Base-by-base conservation (phyloP, 257 asterid species). In the Nyctanthes arbortristis region DNA sequence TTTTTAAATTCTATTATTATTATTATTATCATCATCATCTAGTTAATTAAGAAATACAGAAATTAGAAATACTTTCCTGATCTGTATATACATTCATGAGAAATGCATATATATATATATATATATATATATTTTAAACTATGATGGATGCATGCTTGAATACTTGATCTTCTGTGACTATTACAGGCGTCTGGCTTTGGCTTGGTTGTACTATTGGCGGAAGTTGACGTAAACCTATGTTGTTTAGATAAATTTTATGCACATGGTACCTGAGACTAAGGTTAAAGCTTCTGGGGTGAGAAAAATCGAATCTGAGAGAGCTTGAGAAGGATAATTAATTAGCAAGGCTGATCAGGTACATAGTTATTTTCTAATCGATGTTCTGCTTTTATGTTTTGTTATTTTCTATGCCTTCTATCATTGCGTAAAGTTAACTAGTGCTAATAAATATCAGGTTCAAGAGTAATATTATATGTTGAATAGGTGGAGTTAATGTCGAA, bases 401-500 rank as follows among this genome's bases (percentile, higher is more conserved):
- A n/a, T n/a, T n/a, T n/a, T n/a, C n/a, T n/a, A n/a, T n/a, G n/a
- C n/a, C n/a, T n/a, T n/a, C n/a, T n/a, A n/a, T n/a, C n/a, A n/a
- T n/a, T n/a, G n/a, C n/a, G n/a, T n/a, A 20, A 18, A 33, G 16
- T 34, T 62, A 39, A 35, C 54, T 34, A 4, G 30, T 64, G 5
- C 13, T 18, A 11, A 40, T 28, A 8, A 13, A 5, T 12, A 13
- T 27, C 58, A 43, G 58, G 69, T 52, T 22, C 22, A 39, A 39
- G 69, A 31, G 40, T 49, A 14, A 1, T n/a, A n/a, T n/a, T n/a
- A n/a, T n/a, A n/a, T 18, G 37, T 20, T 27, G 14, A 52, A 20
- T 18, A 22, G 31, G 18, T 27, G 34, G 54, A 37, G 34, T 27
- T 3, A 64, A 64, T 64, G 69, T 64, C 69, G 52, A 64, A 40